These are phyloP conservation scores for Wickerhamiella occidentalis DNA, from an alignment of 805 yeast genomes.

Conservation along the genomic window DNA sequence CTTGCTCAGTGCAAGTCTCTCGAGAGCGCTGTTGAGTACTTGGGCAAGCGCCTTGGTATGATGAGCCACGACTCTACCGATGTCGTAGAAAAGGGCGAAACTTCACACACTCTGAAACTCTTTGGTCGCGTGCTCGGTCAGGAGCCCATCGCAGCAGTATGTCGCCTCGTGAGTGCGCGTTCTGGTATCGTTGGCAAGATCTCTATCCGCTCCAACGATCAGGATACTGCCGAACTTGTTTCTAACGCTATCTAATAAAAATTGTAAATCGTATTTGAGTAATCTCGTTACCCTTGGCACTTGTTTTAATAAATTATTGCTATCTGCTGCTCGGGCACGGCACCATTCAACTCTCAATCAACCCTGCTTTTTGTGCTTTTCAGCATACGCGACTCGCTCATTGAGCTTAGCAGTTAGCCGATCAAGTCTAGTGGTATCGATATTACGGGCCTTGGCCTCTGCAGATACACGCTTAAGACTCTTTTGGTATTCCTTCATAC, in stretches of 20 bases:
- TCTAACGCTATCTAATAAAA: slow-evolving; percentile 27
- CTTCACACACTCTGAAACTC: slow-evolving; percentile 63
- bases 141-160: slow-evolving; percentile 34
- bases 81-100: slow-evolving; percentile 38
- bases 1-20: slow-evolving; percentile 38
- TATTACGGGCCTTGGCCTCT: not conserved
- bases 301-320: too few species aligned
- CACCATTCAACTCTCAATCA: not conserved
- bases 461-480: not conserved
- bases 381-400: not conserved
- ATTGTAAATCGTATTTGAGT: not conserved
- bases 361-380: not conserved
- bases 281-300: too few species aligned
- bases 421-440: not conserved
- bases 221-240: slow-evolving; percentile 38
- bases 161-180: slow-evolving; percentile 34
- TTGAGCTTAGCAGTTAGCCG: not conserved
- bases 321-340: too few species aligned
- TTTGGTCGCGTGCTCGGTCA: slow-evolving; percentile 55
- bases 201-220: slow-evolving; percentile 32
- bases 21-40: slow-evolving; percentile 45
- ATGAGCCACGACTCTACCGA: slow-evolving; percentile 67
- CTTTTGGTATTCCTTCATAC: not conserved
- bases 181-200: slow-evolving; percentile 38
- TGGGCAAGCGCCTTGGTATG: slow-evolving; percentile 45